Evolutionary conservation across 75 land plant species (phyloP), one percentile per base, ranked within the genome.

Genomic region (Pinus albicaulis): DNA sequence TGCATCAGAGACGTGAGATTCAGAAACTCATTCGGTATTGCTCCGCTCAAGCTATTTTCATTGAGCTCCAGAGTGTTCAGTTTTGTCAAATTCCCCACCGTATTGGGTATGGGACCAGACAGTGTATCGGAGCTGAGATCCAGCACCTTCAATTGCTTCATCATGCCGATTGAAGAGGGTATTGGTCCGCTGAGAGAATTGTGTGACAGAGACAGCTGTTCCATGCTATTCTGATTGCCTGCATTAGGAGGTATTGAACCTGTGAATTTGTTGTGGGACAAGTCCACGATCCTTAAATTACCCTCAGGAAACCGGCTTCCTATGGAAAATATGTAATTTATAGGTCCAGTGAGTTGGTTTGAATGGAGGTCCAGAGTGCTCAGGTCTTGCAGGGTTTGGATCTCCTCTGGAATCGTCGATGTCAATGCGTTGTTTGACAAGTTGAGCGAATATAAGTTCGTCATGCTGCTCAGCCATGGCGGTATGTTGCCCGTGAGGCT

Each of bases 61-160:
- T 91, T 82, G 62, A 89, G 77, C 76, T 84, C 86, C 75, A 91
- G 80, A 20, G 55, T 84, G 58, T 78, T 76, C 64, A 91, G 74
- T 26, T 66, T 62, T 76, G 74, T 80, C 17, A 48, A 8, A 60
- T 76, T 79, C 59, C 74, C 90, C 3, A 91, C 15, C 52, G 81
- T 31, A 5, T 74, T 57, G 13, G 90, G 87, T 69, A 88, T 74
- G 20, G 23, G n/a, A 10, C 66, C 84, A 3, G 74, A 71, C 20
- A 89, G 57, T 8, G 20, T 58, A 36, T 89, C 86, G 59, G 23
- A 56, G 76, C 78, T 80, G 64, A 86, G 75, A 60, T 79, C 81
- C 57, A 86, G 61, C 4, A 28, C 74, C 55, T 69, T 20, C 38
- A 86, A 26, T 16, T 82, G 56, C 13, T 55, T 58, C 76, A 89